Percentiles rank a stretch among this genome's conserved stretches.
These are phyloP conservation scores for Mycena sp. DNA, from an alignment of 1,284 basidiomycete species.

Conservation along the genomic window DNA sequence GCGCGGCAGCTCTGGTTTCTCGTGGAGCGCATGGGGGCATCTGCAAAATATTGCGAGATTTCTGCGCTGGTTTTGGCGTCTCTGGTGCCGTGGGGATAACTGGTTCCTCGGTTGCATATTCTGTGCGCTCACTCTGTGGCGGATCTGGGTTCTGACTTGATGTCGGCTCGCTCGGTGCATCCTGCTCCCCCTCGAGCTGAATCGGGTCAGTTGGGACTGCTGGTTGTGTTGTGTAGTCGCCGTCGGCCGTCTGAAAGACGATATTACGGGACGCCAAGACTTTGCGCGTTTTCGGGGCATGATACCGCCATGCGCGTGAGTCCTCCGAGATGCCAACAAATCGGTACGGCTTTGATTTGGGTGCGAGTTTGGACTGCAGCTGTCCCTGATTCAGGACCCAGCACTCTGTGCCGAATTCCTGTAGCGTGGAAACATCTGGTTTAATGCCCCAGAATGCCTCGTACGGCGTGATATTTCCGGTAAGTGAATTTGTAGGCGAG, in stretches of 20 bases:
- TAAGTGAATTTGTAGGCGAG: constrained; percentile 26
- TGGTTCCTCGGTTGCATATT: background rate
- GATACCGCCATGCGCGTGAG: constrained; percentile 29
- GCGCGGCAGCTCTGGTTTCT: background rate
- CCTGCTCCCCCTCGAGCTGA: constrained; percentile 14
- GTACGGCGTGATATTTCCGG: constrained; percentile 32
- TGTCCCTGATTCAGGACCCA: constrained; percentile 35
- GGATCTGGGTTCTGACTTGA: background rate
- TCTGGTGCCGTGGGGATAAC: background rate
- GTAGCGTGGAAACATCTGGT: constrained; percentile 33
- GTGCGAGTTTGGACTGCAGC: constrained; percentile 27
- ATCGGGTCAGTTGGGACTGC: constrained; percentile 9
- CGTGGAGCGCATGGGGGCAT: background rate
- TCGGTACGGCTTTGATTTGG: constrained; percentile 24
- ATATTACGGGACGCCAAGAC: constrained; percentile 31
- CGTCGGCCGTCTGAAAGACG: constrained; percentile 15
- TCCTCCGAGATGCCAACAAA: constrained; percentile 30
- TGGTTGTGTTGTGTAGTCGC: constrained; percentile 4
- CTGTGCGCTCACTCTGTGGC: background rate
- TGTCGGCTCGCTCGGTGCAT: background rate
- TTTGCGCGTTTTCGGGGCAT: constrained; percentile 18
- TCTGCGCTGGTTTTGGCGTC: background rate
- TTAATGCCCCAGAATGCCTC: constrained; percentile 33
- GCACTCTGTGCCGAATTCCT: constrained; percentile 35
- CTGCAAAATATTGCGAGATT: background rate